Base-by-base conservation (phyloP, 306 rosid genomes). In the Cucurbita moschata region DNA sequence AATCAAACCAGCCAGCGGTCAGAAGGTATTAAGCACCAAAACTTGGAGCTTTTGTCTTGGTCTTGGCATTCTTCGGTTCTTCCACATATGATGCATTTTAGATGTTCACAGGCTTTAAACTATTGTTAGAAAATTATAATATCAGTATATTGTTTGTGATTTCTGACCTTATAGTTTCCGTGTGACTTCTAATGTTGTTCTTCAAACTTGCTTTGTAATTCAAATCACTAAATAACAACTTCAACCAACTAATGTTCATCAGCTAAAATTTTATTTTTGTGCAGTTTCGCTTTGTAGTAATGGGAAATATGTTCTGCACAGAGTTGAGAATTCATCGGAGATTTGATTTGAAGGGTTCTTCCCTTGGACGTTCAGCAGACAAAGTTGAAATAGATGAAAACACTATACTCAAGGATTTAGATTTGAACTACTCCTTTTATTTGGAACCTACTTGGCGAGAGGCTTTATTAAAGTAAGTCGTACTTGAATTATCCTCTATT, bases 281-380 rank as follows among this genome's bases (percentile, higher is more conserved):
- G 87, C 96, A 94, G 99, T 94, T 94, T 81, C 95, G 99, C 50
- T 94, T 94, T 84, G 99, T 94, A 44, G 97, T 94, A 71, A 94
- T 94, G 99, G 99, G 99, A 80, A 94, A 94, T 87, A 94, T 94
- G 99, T 94, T 94, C 86, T 94, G 99, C 84, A 94, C 99, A 49
- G 97, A 94, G 83, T 79, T 94, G 77, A 88, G 99, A 86, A 94
- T 94, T 78, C 99, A 94, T 84, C 81, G 96, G 65, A 85, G 99
- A 80, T 94, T 81, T 77, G 99, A 94, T 80, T 84, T 94, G 82
- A 94, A 94, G 82, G 99, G 99, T 79, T 94, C 99, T 44, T 94
- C 97, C 52, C 87, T 89, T 7, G 99, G 99, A 59, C 99, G 99
- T 53, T 94, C 99, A 8, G 85, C 99, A 9, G 99, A 94, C 80